Conservation (phyloP, 2,329 filamentous ascomycete genomes). For the Ceratocystis cacaofunesta region DNA sequence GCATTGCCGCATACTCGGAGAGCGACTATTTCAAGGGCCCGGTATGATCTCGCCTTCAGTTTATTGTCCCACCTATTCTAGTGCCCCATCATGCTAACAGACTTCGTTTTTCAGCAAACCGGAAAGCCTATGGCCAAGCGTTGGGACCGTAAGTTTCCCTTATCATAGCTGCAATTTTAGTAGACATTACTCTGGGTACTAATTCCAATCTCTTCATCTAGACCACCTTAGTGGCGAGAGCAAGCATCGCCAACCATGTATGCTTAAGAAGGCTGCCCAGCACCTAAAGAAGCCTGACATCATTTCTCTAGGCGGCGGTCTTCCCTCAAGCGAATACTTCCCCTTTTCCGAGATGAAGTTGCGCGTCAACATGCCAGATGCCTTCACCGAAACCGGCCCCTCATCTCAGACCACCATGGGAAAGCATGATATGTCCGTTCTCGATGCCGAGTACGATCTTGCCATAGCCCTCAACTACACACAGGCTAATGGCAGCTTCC, state of each 20-base stretch:
- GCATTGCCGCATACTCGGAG: conserved; percentile 60
- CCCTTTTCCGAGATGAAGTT: conserved; percentile 69
- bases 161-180: too few species aligned
- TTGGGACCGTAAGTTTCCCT: conserved; percentile 59
- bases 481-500: conserved; percentile 70
- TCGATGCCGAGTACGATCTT: conserved; percentile 45
- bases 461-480: conserved; percentile 87
- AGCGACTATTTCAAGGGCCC: conserved; percentile 73
- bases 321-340: conserved; percentile 82
- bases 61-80: background rate
- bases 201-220: conserved; percentile 20
- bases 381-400: conserved; percentile 57
- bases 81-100: background rate
- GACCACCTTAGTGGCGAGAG: conserved; percentile 49
- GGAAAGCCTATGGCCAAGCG: conserved; percentile 62
- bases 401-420: conserved; percentile 48
- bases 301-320: conserved; percentile 82
- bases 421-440: conserved; percentile 54
- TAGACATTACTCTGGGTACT: background rate
- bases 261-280: conserved; percentile 69
- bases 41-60: conserved; percentile 30
- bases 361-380: conserved; percentile 48
- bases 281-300: conserved; percentile 68
- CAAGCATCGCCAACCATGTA: conserved; percentile 44
- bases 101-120: conserved; percentile 21